phyloP scores from a whole-genome alignment of 1,139 yeast species.

The Pichiaceae sp. region DNA sequence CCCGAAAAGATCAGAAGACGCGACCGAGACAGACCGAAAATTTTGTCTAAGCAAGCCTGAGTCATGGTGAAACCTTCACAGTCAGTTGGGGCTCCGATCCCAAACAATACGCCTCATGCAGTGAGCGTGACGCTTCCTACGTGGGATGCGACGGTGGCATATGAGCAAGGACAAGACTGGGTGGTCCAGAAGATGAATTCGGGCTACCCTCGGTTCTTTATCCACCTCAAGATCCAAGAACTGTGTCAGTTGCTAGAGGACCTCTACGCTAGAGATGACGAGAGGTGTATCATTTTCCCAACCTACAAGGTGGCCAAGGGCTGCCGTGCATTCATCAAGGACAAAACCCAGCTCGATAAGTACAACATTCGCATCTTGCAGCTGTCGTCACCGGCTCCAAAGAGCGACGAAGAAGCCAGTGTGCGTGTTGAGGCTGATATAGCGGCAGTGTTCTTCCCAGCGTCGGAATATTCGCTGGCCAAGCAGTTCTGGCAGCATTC shows the following conservation, averaged over 20 bases:
- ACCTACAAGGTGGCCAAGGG: slow-evolving; percentile 72
- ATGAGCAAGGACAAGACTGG: slow-evolving; percentile 85
- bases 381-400: slow-evolving; percentile 66
- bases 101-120: slow-evolving; percentile 83
- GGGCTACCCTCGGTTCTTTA: slow-evolving; percentile 86
- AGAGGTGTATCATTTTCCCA: slow-evolving; percentile 67
- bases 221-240: slow-evolving; percentile 64
- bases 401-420: slow-evolving; percentile 47
- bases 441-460: slow-evolving; percentile 71
- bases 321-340: slow-evolving; percentile 68
- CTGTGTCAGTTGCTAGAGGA: slow-evolving; percentile 40
- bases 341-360: slow-evolving; percentile 22
- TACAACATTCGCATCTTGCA: slow-evolving; percentile 60
- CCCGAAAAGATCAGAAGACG: no score
- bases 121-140: slow-evolving; percentile 91
- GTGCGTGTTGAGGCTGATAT: slow-evolving; percentile 57
- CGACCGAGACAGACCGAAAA: no score
- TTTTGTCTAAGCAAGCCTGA: no score
- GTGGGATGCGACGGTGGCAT: slow-evolving; percentile 88
- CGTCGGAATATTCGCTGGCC: slow-evolving; percentile 48
- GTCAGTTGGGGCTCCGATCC: slow-evolving; percentile 76
- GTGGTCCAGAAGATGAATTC: slow-evolving; percentile 72
- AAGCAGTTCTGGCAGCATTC: slow-evolving; percentile 94
- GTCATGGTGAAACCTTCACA: slow-evolving; percentile 18
- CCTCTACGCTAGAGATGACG: slow-evolving; percentile 74